Evolutionary conservation across 2,329 filamentous ascomycete genomes (phyloP), one percentile per base, ranked within the genome.

Genomic region (Clarireedia paspali): DNA sequence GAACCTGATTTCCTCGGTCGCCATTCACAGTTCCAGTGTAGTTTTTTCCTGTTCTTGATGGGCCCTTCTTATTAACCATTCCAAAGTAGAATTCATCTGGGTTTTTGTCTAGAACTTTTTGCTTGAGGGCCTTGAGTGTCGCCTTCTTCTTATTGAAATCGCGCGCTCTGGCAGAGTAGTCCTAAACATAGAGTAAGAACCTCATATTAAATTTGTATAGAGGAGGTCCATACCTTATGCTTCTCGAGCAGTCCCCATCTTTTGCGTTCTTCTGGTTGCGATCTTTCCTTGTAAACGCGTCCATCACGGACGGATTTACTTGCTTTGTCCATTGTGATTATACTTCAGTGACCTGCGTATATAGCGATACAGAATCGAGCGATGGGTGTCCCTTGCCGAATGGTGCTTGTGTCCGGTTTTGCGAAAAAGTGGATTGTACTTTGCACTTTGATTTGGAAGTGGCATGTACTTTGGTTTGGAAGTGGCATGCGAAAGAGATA

Each of bases 191-290:
- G 50, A 42, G 55, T 51, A 55, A 58, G 20, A 39, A 46, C 14
- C 12, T 47, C 15, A 40, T 24, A 47, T 6, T 27, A 46, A 48
- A 23, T 38, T 15, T 45, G 42, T 17, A 39, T 20, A 5, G 45
- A 10, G n/a, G 30, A 23, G 26, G 9, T 26, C 60, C 68, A 44
- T 68, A 86, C 85, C 76, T 96, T 96, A 79, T 94, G 88, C 75
- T 99, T 97, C 72, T 97, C 94, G 59, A 97, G 84, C 23, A 97
- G 81, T 62, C 94, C 94, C 74, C 91, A 90, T 76, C 89, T 89
- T 62, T 85, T 77, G 53, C 94, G 89, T 69, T 91, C 88, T 61
- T 83, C 73, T 42, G 91, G 88, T 72, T 97, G 94, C 38, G 89
- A 88, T 66, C 94, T 87, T 78, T 97, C 94, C 65, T 86, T 83